phyloP scores from a whole-genome alignment of 805 yeast species.

The Yamadazyma scolyti region DNA sequence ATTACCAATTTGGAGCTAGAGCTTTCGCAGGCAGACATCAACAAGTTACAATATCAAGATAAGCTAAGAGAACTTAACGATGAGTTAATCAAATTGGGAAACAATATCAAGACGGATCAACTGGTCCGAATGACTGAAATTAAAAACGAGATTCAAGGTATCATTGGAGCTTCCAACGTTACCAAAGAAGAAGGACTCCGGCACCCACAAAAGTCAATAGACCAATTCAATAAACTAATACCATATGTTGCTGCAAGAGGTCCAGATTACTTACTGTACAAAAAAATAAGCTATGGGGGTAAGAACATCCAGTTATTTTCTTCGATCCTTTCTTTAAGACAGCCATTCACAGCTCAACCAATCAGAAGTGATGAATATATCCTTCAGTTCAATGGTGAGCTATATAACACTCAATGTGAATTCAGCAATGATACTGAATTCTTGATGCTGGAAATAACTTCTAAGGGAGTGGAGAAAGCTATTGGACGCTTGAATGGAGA shows the following conservation, averaged over 20 bases:
- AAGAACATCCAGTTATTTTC: slow-evolving; percentile 43
- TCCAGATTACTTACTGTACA: slow-evolving; percentile 46
- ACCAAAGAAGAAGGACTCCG: no score
- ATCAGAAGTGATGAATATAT: slow-evolving; percentile 19
- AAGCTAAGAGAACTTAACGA: slow-evolving; percentile 22
- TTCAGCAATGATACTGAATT: slow-evolving; percentile 57
- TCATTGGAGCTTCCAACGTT: slow-evolving; percentile 5
- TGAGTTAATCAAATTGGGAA: slow-evolving; percentile 21
- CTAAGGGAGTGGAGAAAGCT: slow-evolving; percentile 35
- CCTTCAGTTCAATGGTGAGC: slow-evolving; percentile 88
- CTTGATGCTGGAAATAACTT: slow-evolving; percentile 8
- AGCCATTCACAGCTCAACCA: slow-evolving; percentile 81
- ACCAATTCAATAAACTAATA: slow-evolving; percentile 29
- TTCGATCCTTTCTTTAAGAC: slow-evolving; percentile 76
- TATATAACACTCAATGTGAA: slow-evolving; percentile 60
- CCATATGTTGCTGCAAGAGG: slow-evolving; percentile 58
- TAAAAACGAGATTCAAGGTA: slow-evolving; percentile 4
- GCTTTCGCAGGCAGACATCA: slow-evolving; percentile 15
- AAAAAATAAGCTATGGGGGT: slow-evolving; percentile 8
- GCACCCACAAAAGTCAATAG: slow-evolving; percentile 2
- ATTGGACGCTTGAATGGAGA: slow-evolving; percentile 67
- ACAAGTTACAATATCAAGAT: slow-evolving; percentile 25
- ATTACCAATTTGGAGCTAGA: slow-evolving; percentile 5
- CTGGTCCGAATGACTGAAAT: slow-evolving; percentile 9
- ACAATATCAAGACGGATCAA: slow-evolving; percentile 21